Base-by-base conservation (phyloP, 257 asterid species). In the Solanum clarkiae region DNA sequence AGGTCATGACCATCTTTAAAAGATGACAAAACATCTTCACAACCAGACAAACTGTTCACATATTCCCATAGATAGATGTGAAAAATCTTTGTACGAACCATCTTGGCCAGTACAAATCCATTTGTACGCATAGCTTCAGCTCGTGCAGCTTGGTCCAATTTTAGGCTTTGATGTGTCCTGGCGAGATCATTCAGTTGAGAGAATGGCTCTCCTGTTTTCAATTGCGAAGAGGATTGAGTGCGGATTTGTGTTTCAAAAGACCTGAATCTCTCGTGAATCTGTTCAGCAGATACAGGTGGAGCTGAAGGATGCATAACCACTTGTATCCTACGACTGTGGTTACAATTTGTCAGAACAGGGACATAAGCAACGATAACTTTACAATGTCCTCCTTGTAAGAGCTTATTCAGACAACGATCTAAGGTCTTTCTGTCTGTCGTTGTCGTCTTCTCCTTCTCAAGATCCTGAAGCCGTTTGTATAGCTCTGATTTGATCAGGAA, bases 221-320 rank as follows among this genome's bases (percentile, higher is more conserved):
- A 84, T 82, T 86, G 93, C 84, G 87, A 63, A 83, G 29, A 62
- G 75, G 92, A 72, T 75, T 91, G 94, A 85, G 89, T 84, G 80
- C 99, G 98, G 51, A 90, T 45, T 87, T 91, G 92, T 54, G 69
- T 85, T 84, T 95, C 98, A 81, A 94, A 96, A 65, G 89, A 89
- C 92, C 98, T 90, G 89, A 91, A 81, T 86, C 88, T 95, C 62
- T 92, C 98, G 86, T 94, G 98, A 90, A 96, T 94, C 85, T 92
- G 93, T 89, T 94, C 96, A 74, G 94, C 87, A 84, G 97, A 88
- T 56, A 89, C 85, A 20, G 74, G 87, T 89, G 79, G 87, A 62
- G 91, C 86, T 65, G 98, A 94, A 65, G 98, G 97, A 89, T 94
- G 99, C 89, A 96, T 93, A 86, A 96, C 91, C 87, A 96, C 98